Evolutionary conservation across 2,329 filamentous ascomycete species (phyloP), one percentile per base, ranked within the genome.

Genomic region (Sporothrix variecibatus): DNA sequence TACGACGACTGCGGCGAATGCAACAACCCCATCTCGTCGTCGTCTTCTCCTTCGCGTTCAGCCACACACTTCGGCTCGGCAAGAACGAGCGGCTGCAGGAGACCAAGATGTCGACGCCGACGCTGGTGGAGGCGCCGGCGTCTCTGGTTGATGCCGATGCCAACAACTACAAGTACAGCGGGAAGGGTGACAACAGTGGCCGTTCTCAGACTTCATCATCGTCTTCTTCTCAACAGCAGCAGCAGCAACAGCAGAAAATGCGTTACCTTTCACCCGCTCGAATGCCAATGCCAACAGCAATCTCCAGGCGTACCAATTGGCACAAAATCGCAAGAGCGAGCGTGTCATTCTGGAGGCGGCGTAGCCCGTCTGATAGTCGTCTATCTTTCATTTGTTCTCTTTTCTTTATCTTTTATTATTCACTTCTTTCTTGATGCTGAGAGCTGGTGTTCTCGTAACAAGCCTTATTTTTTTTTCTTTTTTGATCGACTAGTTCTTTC

Each of bases 261-360:
- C 64, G 65, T 7, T 49, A 77, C 80, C 23, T 17, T 76, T 79
- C 31, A 75, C 81, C 77, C 80, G 34, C 34, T 51, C 46, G 20
- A 72, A 72, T 23, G 38, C 68, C n/a, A 51, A 43, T 17, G 56
- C 26, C 65, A 56, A 23, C 56, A 43, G 71, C 69, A 60, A 60
- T 51, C 34, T 74, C 46, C 58, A 72, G 3, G 67, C 72, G 7
- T 51, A 56, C 26, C 80, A 82, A 65, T 78, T 82, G 49, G 80
- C 80, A 2, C 83, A 82, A 73, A 80, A 86, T 75, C 83, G 87
- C 74, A 86, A 86, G 80, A 90, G 88, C 78, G 86, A 88, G 80
- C 83, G 84, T 74, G 85, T 87, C 46, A 80, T 89, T 51, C 80
- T 90, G 34, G 88, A 90, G 75, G 82, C 82, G 11, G 82, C 80